phyloP scores from a whole-genome alignment of 495 filamentous ascomycete genomes.

The Neurospora terricola region DNA sequence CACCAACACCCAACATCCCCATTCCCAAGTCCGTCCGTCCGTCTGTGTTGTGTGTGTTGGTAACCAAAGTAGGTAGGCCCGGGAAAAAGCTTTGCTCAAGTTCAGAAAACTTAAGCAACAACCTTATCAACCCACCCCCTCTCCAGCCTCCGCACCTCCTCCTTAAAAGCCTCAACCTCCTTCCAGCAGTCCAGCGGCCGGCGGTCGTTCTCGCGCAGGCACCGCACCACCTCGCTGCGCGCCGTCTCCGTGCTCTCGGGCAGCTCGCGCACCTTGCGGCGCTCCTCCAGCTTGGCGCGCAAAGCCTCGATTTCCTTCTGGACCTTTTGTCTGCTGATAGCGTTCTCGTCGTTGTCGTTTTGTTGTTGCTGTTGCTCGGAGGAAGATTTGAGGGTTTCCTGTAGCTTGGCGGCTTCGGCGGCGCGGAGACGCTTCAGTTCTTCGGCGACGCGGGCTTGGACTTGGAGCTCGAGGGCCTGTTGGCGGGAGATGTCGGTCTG shows the following conservation, averaged over 20 bases:
- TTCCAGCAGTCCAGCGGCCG: slow-evolving; percentile 91
- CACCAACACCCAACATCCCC: not conserved
- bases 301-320: slow-evolving; percentile 46
- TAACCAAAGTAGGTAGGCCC: too few relatives aligned
- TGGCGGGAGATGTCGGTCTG: slow-evolving; percentile 82
- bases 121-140: slow-evolving; percentile 79
- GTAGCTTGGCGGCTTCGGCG: slow-evolving; percentile 46
- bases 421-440: slow-evolving; percentile 70
- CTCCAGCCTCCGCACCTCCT: slow-evolving; percentile 76
- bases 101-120: slow-evolving; percentile 34
- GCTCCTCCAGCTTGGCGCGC: slow-evolving; percentile 59
- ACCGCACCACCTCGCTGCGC: slow-evolving; percentile 65
- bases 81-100: too few relatives aligned
- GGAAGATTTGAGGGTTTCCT: slow-evolving; percentile 40
- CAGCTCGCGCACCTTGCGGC: slow-evolving; percentile 57
- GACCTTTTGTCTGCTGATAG: slow-evolving; percentile 21
- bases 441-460: slow-evolving; percentile 75
- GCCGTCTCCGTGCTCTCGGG: slow-evolving; percentile 60
- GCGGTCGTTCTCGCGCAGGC: slow-evolving; percentile 75
- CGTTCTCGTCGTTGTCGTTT: too few relatives aligned
- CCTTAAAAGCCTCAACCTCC: slow-evolving; percentile 85
- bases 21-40: not conserved
- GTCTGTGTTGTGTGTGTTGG: too few relatives aligned
- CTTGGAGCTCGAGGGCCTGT: slow-evolving; percentile 73
- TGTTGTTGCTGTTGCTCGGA: slow-evolving; percentile 6